A percentile compares a stretch with the other conserved stretches of the same genome.
Evolutionary conservation across 192 early-diverging fungal species (phyloP).

Genomic region (Entrophospora sp.): DNA sequence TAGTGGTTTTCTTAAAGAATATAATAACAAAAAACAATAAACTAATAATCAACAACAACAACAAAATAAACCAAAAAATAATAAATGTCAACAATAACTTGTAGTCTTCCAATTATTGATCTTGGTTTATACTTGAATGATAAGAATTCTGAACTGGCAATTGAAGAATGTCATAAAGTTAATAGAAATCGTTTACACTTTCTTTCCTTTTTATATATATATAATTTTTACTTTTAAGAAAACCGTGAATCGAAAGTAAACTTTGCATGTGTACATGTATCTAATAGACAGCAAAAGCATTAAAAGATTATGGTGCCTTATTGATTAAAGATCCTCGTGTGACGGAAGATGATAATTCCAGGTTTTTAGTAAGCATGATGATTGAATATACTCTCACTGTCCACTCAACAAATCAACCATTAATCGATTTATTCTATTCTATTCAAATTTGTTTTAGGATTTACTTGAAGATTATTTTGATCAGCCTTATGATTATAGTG

Average conservation of each 20-base stretch:
- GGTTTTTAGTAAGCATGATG: slow-evolving; percentile 35
- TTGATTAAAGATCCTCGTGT: slow-evolving; percentile 62
- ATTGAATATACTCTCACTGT: too few species aligned
- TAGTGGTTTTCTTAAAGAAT: too few species aligned
- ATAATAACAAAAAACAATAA: too few species aligned
- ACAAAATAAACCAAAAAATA: too few species aligned
- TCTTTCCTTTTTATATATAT: too few species aligned
- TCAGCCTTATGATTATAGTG: slow-evolving; percentile 29
- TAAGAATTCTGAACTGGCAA: slow-evolving; percentile 40
- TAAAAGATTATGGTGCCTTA: slow-evolving; percentile 54
- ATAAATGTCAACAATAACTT: too few species aligned
- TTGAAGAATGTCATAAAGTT: slow-evolving; percentile 48
- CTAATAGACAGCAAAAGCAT: slow-evolving; percentile 47
- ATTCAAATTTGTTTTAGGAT: slow-evolving; percentile 32
- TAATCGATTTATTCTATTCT: not conserved
- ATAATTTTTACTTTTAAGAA: too few species aligned
- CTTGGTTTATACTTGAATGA: slow-evolving; percentile 46
- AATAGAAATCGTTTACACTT: not conserved
- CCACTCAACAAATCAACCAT: slow-evolving; percentile 13
- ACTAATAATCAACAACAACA: too few species aligned
- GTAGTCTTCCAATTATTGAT: too few species aligned
- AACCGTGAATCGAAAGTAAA: not conserved
- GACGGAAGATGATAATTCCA: slow-evolving; percentile 35
- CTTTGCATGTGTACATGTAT: not conserved
- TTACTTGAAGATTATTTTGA: slow-evolving; percentile 64